Evolutionary conservation across 768 basidiomycete genomes (phyloP).

Genomic region (Suillus paluster): DNA sequence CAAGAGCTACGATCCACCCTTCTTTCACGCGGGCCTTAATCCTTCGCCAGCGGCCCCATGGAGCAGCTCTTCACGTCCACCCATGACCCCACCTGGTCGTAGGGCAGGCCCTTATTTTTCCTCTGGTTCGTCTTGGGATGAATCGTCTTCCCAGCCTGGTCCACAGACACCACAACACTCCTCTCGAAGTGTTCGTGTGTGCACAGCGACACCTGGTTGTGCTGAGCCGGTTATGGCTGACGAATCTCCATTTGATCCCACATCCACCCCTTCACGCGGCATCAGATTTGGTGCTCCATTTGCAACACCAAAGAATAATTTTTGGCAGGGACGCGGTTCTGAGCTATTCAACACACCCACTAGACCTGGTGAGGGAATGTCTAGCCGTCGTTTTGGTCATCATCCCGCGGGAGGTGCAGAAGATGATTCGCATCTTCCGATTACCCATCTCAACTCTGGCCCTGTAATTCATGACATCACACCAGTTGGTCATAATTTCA

Average conservation of each 20-base stretch:
- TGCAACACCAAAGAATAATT: constrained; percentile 62
- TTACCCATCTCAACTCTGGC: constrained; percentile 19
- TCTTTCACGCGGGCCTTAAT: constrained; percentile 57
- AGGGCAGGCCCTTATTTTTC: constrained; percentile 32
- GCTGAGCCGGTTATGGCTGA: constrained; percentile 43
- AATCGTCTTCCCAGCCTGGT: constrained; percentile 51
- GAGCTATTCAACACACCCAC: constrained; percentile 60
- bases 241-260: constrained; percentile 73
- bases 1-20: constrained; percentile 56
- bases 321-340: constrained; percentile 48
- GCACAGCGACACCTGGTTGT: constrained; percentile 42
- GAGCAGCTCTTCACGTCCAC: constrained; percentile 40
- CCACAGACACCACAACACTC: constrained; percentile 59
- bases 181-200: constrained; percentile 43
- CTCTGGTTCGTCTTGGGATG: constrained; percentile 49
- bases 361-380: constrained; percentile 30
- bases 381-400: constrained; percentile 17
- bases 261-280: constrained; percentile 81
- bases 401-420: constrained; percentile 26
- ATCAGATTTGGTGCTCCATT: constrained; percentile 64
- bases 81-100: constrained; percentile 55
- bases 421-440: constrained; percentile 23
- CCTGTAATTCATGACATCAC: constrained; percentile 50
- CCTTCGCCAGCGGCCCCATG: constrained; percentile 61
- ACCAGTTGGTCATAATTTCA: constrained; percentile 49